These are phyloP conservation scores for Narthecium ossifragum DNA, from an alignment of 106 monocot genomes.

Conservation along the genomic window DNA sequence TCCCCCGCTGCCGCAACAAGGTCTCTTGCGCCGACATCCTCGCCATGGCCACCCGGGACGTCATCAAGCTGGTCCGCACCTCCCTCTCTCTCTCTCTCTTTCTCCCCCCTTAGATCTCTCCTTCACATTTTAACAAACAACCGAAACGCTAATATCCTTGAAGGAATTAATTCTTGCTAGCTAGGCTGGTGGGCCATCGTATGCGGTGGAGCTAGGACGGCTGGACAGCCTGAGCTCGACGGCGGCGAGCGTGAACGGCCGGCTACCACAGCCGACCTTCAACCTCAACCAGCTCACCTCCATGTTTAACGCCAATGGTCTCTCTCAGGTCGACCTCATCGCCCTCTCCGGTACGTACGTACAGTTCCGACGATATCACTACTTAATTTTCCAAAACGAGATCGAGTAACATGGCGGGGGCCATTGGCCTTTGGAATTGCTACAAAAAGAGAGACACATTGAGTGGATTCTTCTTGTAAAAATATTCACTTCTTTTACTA, in stretches of 20 bases:
- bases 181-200: conserved; percentile 66
- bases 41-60: conserved; percentile 56
- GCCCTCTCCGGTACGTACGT: conserved; percentile 54
- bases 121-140: too few species aligned
- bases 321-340: conserved; percentile 62
- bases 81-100: neutral
- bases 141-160: too few species aligned
- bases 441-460: too few species aligned
- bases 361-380: too few species aligned
- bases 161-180: neutral
- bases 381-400: too few species aligned
- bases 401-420: too few species aligned
- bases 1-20: conserved; percentile 43
- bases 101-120: too few species aligned
- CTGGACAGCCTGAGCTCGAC: conserved; percentile 47
- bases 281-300: conserved; percentile 49
- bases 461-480: neutral
- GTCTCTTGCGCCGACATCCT: conserved; percentile 68
- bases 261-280: conserved; percentile 42
- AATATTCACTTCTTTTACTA: neutral
- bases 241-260: conserved; percentile 37
- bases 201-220: conserved; percentile 63
- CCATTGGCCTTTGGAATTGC: too few species aligned
- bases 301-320: conserved; percentile 42
- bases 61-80: conserved; percentile 30